Conservation (phyloP, 768 basidiomycete genomes). For the Auriscalpium microsporum region DNA sequence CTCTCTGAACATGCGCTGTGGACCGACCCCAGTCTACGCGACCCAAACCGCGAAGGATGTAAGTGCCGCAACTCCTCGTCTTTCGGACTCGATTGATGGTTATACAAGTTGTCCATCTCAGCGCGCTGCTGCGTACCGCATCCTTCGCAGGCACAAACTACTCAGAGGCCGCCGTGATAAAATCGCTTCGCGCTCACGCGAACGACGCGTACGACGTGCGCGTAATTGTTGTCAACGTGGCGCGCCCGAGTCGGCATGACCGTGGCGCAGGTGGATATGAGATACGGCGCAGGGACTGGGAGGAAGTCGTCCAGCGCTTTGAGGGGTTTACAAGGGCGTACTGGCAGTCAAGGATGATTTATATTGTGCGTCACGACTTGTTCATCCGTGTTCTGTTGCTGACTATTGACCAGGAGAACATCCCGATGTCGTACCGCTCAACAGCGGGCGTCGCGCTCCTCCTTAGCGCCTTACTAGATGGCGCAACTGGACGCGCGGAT, state of each 20-base stretch:
- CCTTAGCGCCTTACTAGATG: slow-evolving; percentile 22
- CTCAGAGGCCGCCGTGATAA: slow-evolving; percentile 43
- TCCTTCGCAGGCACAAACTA: slow-evolving; percentile 16
- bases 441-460: slow-evolving; percentile 36
- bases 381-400: not conserved
- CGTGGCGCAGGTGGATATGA: slow-evolving; percentile 50
- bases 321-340: slow-evolving; percentile 29
- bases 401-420: slow-evolving; percentile 49
- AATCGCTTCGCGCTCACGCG: slow-evolving; percentile 47
- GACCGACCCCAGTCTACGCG: slow-evolving; percentile 49
- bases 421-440: slow-evolving; percentile 47
- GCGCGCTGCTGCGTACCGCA: slow-evolving; percentile 39
- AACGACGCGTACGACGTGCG: slow-evolving; percentile 47
- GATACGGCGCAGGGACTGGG: slow-evolving; percentile 47
- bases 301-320: slow-evolving; percentile 14
- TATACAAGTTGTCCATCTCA: slow-evolving; percentile 25
- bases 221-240: slow-evolving; percentile 41
- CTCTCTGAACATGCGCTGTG: slow-evolving; percentile 69
- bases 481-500: not conserved
- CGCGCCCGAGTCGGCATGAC: slow-evolving; percentile 14
- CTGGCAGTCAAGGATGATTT: slow-evolving; percentile 61
- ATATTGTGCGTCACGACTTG: slow-evolving; percentile 43
- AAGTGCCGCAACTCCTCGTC: slow-evolving; percentile 20
- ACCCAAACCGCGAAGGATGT: slow-evolving; percentile 43
- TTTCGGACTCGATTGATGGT: slow-evolving; percentile 11